phyloP scores from a whole-genome alignment of 257 asterid genomes.

The Misopates orontium region DNA sequence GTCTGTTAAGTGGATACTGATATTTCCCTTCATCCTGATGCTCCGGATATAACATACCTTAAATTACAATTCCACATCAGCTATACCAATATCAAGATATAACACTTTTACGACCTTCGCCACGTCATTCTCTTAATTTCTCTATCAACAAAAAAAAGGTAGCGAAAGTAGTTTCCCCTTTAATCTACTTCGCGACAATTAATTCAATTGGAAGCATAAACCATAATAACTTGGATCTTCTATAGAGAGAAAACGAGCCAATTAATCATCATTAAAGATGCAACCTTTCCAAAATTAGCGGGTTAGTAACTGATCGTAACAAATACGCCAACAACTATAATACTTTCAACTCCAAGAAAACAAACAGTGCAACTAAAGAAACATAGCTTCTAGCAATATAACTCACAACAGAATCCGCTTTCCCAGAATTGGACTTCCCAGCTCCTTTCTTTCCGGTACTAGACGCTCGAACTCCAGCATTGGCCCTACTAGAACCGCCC shows the following conservation, averaged over 20 bases:
- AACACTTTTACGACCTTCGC: too few relatives aligned
- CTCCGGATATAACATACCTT: too few relatives aligned
- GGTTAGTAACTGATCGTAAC: neutral
- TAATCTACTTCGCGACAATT: conserved; percentile 8
- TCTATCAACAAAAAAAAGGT: neutral
- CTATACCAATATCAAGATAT: too few relatives aligned
- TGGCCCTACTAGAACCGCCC: conserved; percentile 64
- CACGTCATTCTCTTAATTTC: too few relatives aligned
- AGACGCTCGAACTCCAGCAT: conserved; percentile 69
- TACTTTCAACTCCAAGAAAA: conserved; percentile 1
- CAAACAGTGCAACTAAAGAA: conserved; percentile 25
- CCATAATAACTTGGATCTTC: neutral
- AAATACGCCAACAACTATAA: neutral
- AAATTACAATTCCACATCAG: too few relatives aligned
- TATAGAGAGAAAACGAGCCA: neutral
- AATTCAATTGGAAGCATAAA: conserved; percentile 1
- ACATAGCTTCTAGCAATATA: conserved; percentile 17
- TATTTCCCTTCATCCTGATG: too few relatives aligned
- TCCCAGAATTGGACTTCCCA: conserved; percentile 62
- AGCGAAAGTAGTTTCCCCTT: neutral
- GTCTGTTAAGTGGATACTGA: too few relatives aligned
- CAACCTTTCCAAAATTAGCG: conserved; percentile 17
- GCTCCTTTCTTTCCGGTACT: conserved; percentile 72
- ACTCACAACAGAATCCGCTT: conserved; percentile 72
- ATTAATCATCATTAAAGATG: conserved; percentile 16